Evolutionary conservation across 1,284 basidiomycete species (phyloP).

Genomic region (Ustilago esculenta): DNA sequence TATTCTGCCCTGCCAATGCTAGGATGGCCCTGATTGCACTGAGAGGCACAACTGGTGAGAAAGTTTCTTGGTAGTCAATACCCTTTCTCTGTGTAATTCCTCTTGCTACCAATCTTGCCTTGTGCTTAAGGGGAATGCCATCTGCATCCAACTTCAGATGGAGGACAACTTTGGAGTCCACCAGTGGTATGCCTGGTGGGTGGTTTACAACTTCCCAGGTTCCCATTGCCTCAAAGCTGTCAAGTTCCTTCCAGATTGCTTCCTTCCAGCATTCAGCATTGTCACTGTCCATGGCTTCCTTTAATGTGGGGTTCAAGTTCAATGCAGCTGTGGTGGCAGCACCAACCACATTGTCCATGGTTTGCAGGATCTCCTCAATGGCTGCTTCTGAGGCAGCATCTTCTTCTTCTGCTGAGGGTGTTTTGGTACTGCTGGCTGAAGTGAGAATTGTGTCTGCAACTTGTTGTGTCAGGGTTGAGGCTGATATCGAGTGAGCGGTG

Average conservation of each 20-base stretch:
- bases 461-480: too few species aligned
- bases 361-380: too few species aligned
- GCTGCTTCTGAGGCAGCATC: too few species aligned
- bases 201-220: not conserved
- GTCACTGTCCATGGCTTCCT: not conserved
- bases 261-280: not conserved
- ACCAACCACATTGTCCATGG: too few species aligned
- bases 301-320: not conserved
- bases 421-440: too few species aligned
- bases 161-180: not conserved
- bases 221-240: not conserved
- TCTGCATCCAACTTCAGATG: not conserved
- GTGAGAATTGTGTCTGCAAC: too few species aligned
- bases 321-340: too few species aligned
- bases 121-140: not conserved
- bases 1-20: not conserved
- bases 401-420: too few species aligned
- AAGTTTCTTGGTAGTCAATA: conserved; percentile 4
- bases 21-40: not conserved
- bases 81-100: conserved; percentile 6
- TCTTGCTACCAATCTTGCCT: conserved; percentile 7
- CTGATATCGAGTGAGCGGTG: too few species aligned
- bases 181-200: not conserved
- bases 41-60: not conserved
- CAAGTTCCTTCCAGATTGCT: not conserved